Evolutionary conservation across 75 land plant genomes (phyloP).

Genomic region (Cupressus sempervirens): DNA sequence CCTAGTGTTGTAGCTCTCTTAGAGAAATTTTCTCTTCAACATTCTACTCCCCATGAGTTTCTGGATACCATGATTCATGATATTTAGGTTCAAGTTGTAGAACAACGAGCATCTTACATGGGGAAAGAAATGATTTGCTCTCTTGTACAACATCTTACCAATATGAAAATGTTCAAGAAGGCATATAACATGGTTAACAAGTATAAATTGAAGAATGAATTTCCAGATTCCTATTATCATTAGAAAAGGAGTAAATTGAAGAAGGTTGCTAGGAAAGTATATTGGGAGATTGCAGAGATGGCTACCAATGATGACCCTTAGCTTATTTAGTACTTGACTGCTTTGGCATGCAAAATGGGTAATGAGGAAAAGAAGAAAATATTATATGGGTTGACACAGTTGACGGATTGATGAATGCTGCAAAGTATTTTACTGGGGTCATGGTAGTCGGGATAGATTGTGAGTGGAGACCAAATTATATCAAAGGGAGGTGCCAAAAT

Average conservation of each 20-base stretch:
- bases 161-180: conserved; percentile 41
- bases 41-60: conserved; percentile 41
- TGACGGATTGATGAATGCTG: conserved; percentile 32
- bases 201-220: conserved; percentile 51
- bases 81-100: conserved; percentile 54
- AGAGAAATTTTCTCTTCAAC: conserved; percentile 53
- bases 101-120: conserved; percentile 58
- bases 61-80: conserved; percentile 41
- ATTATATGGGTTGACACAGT: conserved; percentile 62
- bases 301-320: conserved; percentile 34
- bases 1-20: conserved; percentile 49
- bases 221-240: conserved; percentile 53
- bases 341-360: too few species aligned
- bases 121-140: conserved; percentile 52
- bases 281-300: conserved; percentile 77
- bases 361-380: conserved; percentile 40
- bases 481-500: conserved; percentile 55
- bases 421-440: conserved; percentile 32
- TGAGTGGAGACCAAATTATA: conserved; percentile 77
- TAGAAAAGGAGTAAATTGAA: conserved; percentile 64
- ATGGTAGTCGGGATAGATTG: conserved; percentile 75
- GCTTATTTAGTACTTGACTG: conserved; percentile 60
- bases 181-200: conserved; percentile 57
- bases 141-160: conserved; percentile 54
- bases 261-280: conserved; percentile 65